Evolutionary conservation across 208 protist species (phyloP).

Genomic region (Novymonas esmeraldas): DNA sequence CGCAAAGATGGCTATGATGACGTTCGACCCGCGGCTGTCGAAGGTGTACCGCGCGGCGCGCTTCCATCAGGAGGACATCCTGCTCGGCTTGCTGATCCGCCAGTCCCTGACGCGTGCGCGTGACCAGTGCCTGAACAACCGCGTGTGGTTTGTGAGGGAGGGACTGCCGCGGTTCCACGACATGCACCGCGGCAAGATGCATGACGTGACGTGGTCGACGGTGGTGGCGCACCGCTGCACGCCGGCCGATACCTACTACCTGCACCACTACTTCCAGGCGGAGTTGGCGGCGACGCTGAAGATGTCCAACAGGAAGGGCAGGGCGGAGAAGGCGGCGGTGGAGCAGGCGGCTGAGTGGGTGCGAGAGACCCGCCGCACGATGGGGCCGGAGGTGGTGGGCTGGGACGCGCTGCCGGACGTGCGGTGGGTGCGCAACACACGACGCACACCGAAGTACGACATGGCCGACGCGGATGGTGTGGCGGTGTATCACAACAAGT

Average conservation of each 20-base stretch:
- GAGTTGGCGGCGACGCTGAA: background rate
- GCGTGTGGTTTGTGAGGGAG: conserved; percentile 11
- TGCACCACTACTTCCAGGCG: conserved; percentile 18
- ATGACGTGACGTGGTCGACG: conserved; percentile 22
- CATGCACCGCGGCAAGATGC: conserved; percentile 9
- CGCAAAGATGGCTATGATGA: conserved; percentile 1
- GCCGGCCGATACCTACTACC: conserved; percentile 5
- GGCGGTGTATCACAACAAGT: background rate
- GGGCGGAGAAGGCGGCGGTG: conserved; percentile 1
- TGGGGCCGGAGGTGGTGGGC: background rate
- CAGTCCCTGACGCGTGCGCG: background rate
- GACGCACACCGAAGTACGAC: background rate
- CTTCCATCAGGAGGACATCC: conserved; percentile 16
- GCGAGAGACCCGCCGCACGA: background rate
- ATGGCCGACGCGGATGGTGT: conserved; percentile 1
- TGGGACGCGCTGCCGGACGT: conserved; percentile 1
- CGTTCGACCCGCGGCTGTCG: background rate
- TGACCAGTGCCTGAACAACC: background rate
- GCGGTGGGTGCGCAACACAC: background rate
- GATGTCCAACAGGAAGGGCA: background rate
- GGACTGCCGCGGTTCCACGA: conserved; percentile 15
- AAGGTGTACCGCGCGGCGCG: background rate
- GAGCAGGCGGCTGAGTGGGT: background rate
- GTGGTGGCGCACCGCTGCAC: conserved; percentile 23
- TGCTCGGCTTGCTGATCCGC: background rate